These are phyloP conservation scores for Daldinia caldariorum DNA, from an alignment of 495 filamentous ascomycete genomes.

Conservation along the genomic window DNA sequence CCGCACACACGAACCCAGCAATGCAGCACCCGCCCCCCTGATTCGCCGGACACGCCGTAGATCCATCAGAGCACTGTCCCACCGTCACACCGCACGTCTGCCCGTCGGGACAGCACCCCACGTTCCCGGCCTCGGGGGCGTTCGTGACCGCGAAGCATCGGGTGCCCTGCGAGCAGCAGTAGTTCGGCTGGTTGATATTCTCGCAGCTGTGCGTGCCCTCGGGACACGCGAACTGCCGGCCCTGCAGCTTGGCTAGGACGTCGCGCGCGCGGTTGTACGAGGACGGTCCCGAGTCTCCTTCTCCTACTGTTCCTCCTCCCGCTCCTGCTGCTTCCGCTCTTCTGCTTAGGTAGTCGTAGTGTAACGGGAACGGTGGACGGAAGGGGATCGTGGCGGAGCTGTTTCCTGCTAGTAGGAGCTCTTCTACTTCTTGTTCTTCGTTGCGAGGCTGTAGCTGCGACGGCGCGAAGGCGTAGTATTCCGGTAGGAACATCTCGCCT, in stretches of 20 bases:
- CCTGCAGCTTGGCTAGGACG: slow-evolving; percentile 53
- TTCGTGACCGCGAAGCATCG: slow-evolving; percentile 66
- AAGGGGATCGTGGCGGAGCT: slow-evolving; percentile 46
- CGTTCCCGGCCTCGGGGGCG: slow-evolving; percentile 78
- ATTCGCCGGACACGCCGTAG: slow-evolving; percentile 71
- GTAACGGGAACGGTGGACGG: slow-evolving; percentile 53
- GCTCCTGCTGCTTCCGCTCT: not conserved
- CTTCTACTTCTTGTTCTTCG: slow-evolving; percentile 34
- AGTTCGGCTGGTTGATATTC: slow-evolving; percentile 73
- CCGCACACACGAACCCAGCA: slow-evolving; percentile 78
- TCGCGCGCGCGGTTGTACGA: slow-evolving; percentile 49
- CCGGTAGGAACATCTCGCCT: slow-evolving; percentile 83
- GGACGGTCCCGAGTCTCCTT: slow-evolving; percentile 26
- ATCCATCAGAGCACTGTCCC: slow-evolving; percentile 68
- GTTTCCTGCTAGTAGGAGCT: slow-evolving; percentile 40
- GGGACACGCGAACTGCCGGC: slow-evolving; percentile 77
- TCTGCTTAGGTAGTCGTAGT: slow-evolving; percentile 34
- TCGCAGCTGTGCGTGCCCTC: slow-evolving; percentile 72
- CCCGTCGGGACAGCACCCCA: slow-evolving; percentile 87
- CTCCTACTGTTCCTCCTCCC: no score
- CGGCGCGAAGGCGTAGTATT: slow-evolving; percentile 64
- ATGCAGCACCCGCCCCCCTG: slow-evolving; percentile 91
- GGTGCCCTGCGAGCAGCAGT: slow-evolving; percentile 76
- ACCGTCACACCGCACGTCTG: slow-evolving; percentile 73
- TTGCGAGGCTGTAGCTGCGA: slow-evolving; percentile 29